Evolutionary conservation across 2,329 filamentous ascomycete genomes (phyloP).

Genomic region (Ophiostoma tasmaniense): DNA sequence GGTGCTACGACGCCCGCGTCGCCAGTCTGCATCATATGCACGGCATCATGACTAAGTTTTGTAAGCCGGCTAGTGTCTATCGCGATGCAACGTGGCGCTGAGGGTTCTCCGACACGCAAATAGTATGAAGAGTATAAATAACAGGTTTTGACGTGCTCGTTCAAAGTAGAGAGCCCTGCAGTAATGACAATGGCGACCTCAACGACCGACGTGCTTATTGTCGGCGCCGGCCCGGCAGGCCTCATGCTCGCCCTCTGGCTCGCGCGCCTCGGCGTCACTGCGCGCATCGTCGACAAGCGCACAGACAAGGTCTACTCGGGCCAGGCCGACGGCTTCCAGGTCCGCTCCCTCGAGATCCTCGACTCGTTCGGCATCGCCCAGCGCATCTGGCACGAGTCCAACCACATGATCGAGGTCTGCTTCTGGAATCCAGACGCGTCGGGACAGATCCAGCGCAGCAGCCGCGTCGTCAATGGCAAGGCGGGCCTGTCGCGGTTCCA

Average conservation of each 20-base stretch:
- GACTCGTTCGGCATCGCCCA: constrained; percentile 62
- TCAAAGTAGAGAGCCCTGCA: no score
- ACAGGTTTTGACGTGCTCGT: no score
- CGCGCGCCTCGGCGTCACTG: constrained; percentile 32
- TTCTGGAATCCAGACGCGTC: constrained; percentile 52
- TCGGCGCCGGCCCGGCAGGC: constrained; percentile 20
- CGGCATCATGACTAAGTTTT: background rate
- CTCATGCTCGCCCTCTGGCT: constrained; percentile 38
- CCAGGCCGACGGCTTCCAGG: constrained; percentile 44
- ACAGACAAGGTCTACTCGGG: constrained; percentile 31
- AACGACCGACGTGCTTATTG: constrained; percentile 22
- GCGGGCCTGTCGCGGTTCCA: constrained; percentile 54
- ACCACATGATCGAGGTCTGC: constrained; percentile 58
- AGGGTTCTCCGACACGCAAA: background rate
- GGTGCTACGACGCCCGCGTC: background rate
- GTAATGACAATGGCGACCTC: background rate
- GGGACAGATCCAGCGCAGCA: constrained; percentile 48
- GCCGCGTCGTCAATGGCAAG: constrained; percentile 55
- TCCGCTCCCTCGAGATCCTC: constrained; percentile 61
- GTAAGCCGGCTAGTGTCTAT: background rate
- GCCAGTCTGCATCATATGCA: background rate
- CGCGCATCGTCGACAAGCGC: constrained; percentile 41
- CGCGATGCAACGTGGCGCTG: background rate
- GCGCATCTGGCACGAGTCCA: constrained; percentile 55
- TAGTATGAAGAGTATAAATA: no score